Base-by-base conservation (phyloP, 2,329 filamentous ascomycete species). In the Mycosphaerelloides madeirae region DNA sequence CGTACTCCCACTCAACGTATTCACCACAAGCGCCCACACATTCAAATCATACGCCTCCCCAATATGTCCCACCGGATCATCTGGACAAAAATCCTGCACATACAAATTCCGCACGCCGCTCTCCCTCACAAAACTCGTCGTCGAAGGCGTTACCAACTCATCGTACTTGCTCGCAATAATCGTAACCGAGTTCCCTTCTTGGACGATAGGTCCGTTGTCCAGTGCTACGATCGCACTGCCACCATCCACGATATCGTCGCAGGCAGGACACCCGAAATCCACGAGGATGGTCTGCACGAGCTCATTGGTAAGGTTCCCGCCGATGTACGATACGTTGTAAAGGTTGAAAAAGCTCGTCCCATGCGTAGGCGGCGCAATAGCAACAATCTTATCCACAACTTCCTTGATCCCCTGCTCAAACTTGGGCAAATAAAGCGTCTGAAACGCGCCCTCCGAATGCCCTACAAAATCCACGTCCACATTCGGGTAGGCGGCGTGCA, bases 371-470 rank as follows among this genome's bases (percentile, higher is more conserved):
- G 55, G 55, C 19, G 55, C 55, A 25, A 57, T 56, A 1, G 53
- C 53, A 29, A 57, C 41, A 14, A 57, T 43, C 14, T 50, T 43
- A 25, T 53, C 43, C 12, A 57, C 48, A 16, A 53, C 45, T 5
- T 43, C 39, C 5, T 34, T 43, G 12, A 55, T 43, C 2, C 43
- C 48, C 11, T 36, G 38, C 14, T 47, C 38, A 40, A 56, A 57
- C 18, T 57, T 57, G 1, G 55, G 41, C 2, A 57, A 31, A 25
- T 57, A 57, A 3, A 57, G 38, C 4, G 52, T 44, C 32, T 55
- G 55, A 29, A 56, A 57, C 2, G 55, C 55, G 19, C 55, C 55
- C 25, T 57, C 55, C 9, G 55, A 57, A 20, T 57, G 55, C 1
- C 55, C 55, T 1, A 57, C 49, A 3, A 56, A 48, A 29, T 57